Base-by-base conservation (phyloP, 2,329 filamentous ascomycete genomes). In the Apiospora pterosperma region DNA sequence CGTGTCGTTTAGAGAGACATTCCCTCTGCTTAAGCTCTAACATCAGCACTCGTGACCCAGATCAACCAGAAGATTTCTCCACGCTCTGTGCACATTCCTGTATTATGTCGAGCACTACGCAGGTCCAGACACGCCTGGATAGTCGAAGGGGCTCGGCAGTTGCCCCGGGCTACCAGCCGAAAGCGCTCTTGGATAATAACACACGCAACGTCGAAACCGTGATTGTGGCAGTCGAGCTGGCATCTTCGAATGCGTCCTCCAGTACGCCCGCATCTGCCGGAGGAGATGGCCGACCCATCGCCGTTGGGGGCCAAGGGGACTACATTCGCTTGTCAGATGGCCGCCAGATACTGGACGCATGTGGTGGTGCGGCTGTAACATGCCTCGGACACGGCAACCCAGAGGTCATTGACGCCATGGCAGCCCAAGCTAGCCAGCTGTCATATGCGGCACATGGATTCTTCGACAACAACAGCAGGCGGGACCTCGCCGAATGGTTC, bases 281-380 rank as follows among this genome's bases (percentile, higher is more conserved):
- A 14, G 58, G 36, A 16, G 36, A 60, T 12, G 58, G 21, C 34
- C 34, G 58, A 4, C 58, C 58, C 23, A 60, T 60, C 34, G 36
- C 36, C 7, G 58, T 60, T 23, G 58, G 58, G 36, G 58, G 34
- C 12, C 58, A 60, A 39, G 58, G 58, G 21, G 36, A 60, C 36
- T 60, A 60, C 19, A 36, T 60, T 21, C n/a, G 21, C 36, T 60
- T 60, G 25, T 60, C 58, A 34, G 77, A 80, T 67, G 81, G 80
- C 19, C 75, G 73, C 5, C 73, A 68, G 55, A 76, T 83, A 23
- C 72, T 84, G 3, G 81, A 84, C 65, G 80, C 79, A 11, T 79
- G 77, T 12, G 77, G 80, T 6, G 82, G 82, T 21, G 79, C 82
- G 1, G 79, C 81, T 0, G 81, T 84, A 36, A 76, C 79, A 10